These are phyloP conservation scores for Lagenidium sp. DNA, from an alignment of 352 stramenopile species.

Conservation along the genomic window DNA sequence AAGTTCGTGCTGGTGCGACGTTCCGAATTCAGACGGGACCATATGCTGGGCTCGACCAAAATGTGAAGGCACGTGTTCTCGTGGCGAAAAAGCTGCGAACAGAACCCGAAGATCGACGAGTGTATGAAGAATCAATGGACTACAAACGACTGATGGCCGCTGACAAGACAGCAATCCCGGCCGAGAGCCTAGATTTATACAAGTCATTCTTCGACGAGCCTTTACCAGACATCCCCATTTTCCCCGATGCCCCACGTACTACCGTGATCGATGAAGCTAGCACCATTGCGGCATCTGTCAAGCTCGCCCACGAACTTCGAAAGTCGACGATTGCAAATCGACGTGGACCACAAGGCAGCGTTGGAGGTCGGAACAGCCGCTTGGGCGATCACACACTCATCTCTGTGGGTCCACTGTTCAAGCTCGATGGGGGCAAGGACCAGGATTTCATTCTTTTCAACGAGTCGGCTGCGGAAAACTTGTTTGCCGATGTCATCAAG, in stretches of 20 bases:
- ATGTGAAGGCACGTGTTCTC: constrained; percentile 67
- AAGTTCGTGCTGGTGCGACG: constrained; percentile 59
- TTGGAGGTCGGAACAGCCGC: background rate
- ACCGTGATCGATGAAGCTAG: background rate
- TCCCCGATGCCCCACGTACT: constrained; percentile 9
- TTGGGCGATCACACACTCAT: constrained; percentile 40
- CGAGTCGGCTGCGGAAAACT: constrained; percentile 52
- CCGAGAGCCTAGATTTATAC: constrained; percentile 67
- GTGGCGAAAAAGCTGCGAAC: constrained; percentile 76
- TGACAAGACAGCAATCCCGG: constrained; percentile 35
- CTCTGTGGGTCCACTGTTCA: constrained; percentile 58
- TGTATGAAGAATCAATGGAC: constrained; percentile 61
- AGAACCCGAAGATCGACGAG: constrained; percentile 47
- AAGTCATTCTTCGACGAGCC: constrained; percentile 77
- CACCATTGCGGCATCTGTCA: background rate
- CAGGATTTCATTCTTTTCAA: constrained; percentile 82
- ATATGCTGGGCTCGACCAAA: constrained; percentile 75
- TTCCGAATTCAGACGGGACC: constrained; percentile 72
- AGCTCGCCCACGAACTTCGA: constrained; percentile 3
- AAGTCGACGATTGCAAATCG: constrained; percentile 8
- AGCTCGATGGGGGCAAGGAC: constrained; percentile 74
- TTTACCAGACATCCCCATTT: constrained; percentile 47
- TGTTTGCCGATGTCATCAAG: constrained; percentile 66
- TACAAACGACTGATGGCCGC: constrained; percentile 57
- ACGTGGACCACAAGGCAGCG: background rate